These are phyloP conservation scores for Polytrichum formosum DNA, from an alignment of 225 moss, liverwort and hornwort genomes.

Conservation along the genomic window DNA sequence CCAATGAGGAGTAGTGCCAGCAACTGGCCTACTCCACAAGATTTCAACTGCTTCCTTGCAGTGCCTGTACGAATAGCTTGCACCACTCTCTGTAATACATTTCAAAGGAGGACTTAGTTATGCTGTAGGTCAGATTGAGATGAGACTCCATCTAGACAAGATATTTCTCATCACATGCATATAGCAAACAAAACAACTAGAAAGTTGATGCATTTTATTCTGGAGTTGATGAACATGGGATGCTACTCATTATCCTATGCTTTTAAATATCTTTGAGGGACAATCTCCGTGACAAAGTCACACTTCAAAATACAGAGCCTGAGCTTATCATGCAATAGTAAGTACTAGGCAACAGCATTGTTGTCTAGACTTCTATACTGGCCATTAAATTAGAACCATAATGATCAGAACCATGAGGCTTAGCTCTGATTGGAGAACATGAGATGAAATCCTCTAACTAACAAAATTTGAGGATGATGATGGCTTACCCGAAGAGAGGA, in stretches of 20 bases:
- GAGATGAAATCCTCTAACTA: too few species aligned
- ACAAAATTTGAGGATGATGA: conserved; percentile 1
- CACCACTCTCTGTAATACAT: conserved; percentile 52
- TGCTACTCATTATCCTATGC: neutral
- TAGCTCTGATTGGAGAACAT: neutral
- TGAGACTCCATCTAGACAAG: neutral
- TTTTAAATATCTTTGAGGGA: too few species aligned
- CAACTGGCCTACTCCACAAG: conserved; percentile 80
- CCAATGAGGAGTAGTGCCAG: conserved; percentile 53
- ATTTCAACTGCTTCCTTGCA: conserved; percentile 48
- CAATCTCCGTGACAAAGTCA: neutral
- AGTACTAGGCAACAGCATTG: neutral
- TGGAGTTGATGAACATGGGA: neutral
- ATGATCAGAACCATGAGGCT: neutral
- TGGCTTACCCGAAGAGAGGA: conserved; percentile 64
- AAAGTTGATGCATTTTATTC: neutral
- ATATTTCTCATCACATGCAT: neutral
- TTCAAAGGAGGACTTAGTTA: conserved; percentile 9
- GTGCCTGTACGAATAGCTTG: conserved; percentile 58
- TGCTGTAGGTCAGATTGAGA: neutral
- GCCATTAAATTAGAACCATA: neutral
- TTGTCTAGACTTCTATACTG: neutral
- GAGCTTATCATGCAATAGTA: neutral
- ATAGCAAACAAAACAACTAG: neutral
- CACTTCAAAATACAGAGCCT: neutral